Evolutionary conservation across 805 yeast genomes (phyloP).

Genomic region (Kazachstania kunashirensis): DNA sequence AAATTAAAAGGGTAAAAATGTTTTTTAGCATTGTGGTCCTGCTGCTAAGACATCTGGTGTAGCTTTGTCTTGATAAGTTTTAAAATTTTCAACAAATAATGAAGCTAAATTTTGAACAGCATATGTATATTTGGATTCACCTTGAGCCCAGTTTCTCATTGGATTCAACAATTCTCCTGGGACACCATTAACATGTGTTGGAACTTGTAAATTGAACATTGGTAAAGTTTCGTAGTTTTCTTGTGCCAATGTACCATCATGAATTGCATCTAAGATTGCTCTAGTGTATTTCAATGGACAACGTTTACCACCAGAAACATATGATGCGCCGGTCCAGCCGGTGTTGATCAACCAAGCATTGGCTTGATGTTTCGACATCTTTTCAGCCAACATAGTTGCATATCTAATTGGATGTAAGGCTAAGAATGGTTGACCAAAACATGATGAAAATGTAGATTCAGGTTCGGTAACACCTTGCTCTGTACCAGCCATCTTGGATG

Average conservation of each 20-base stretch:
- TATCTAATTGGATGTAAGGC: conserved; percentile 97
- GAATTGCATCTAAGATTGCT: conserved; percentile 90
- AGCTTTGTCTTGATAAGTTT: conserved; percentile 71
- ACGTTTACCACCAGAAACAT: conserved; percentile 88
- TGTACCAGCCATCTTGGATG: conserved; percentile 99
- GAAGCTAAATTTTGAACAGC: conserved; percentile 62
- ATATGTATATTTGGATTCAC: conserved; percentile 39
- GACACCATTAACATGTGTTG: conserved; percentile 65
- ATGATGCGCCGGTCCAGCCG: conserved; percentile 97
- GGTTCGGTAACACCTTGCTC: conserved; percentile 99
- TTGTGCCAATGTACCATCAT: conserved; percentile 75
- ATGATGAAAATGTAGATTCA: conserved; percentile 94
- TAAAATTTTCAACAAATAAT: conserved; percentile 79
- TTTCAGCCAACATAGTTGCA: conserved; percentile 91
- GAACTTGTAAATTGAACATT: conserved; percentile 78
- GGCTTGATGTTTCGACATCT: conserved; percentile 80
- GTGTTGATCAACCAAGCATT: conserved; percentile 95
- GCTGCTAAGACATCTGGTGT: conserved; percentile 85
- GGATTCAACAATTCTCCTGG: conserved; percentile 85
- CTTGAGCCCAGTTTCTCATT: conserved; percentile 64
- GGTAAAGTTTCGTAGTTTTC: conserved; percentile 79
- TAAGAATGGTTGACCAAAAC: conserved; percentile 98
- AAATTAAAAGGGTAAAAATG: no score
- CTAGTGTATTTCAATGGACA: conserved; percentile 97
- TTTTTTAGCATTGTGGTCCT: conserved; percentile 50